These are phyloP conservation scores for Lyophyllum decastes DNA, from an alignment of 768 basidiomycete species.

Conservation along the genomic window DNA sequence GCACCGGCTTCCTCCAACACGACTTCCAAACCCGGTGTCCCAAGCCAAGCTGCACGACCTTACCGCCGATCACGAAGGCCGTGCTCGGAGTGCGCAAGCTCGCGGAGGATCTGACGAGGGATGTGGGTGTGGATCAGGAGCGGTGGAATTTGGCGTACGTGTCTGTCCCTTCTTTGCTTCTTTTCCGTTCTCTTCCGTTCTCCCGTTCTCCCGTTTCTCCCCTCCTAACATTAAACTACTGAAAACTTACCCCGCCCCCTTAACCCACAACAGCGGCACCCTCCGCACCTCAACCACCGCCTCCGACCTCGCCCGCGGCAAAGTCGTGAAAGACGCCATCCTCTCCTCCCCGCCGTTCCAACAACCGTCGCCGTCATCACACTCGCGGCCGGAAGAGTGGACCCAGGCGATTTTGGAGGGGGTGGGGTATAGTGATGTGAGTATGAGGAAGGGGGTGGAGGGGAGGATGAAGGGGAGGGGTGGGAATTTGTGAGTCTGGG, in stretches of 20 bases:
- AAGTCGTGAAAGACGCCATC: constrained; percentile 1
- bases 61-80: neutral
- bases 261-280: constrained; percentile 9
- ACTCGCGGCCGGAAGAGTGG: constrained; percentile 7
- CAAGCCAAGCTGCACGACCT: neutral
- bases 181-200: too few species aligned
- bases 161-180: neutral
- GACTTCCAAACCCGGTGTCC: constrained; percentile 15
- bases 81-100: constrained; percentile 11
- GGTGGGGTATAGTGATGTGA: neutral
- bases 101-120: constrained; percentile 14
- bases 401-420: constrained; percentile 1
- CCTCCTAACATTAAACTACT: neutral
- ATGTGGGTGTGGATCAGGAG: neutral
- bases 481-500: constrained; percentile 10
- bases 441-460: neutral
- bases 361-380: too few species aligned
- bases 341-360: too few species aligned
- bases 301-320: neutral
- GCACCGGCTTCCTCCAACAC: constrained; percentile 16
- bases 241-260: too few species aligned
- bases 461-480: neutral
- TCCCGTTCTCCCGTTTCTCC: neutral
- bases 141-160: constrained; percentile 9
- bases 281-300: neutral